Conservation (phyloP, 352 stramenopile genomes). For the Pythium plurisporium region DNA sequence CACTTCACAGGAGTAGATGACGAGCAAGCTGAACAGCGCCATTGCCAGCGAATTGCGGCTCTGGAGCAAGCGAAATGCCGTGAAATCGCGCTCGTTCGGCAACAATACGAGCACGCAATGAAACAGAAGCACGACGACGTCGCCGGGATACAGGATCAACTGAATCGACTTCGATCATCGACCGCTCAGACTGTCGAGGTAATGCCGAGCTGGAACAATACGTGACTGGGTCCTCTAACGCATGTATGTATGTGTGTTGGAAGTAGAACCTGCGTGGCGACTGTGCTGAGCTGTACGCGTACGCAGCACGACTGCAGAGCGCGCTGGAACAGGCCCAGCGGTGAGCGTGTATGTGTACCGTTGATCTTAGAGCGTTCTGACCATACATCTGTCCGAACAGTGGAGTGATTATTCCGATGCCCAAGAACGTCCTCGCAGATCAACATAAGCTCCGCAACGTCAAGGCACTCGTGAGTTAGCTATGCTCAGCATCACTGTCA, state of each 20-base stretch:
- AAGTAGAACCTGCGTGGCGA: constrained; percentile 58
- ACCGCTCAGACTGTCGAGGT: constrained; percentile 49
- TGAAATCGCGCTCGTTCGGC: constrained; percentile 66
- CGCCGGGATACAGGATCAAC: constrained; percentile 24
- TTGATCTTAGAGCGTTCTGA: not conserved
- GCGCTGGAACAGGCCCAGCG: constrained; percentile 22
- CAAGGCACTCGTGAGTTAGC: constrained; percentile 51
- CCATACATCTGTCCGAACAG: not conserved
- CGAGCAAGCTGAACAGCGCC: constrained; percentile 28
- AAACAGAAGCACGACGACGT: constrained; percentile 49
- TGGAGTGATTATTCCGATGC: constrained; percentile 19
- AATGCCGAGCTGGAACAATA: not conserved
- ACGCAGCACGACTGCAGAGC: constrained; percentile 37
- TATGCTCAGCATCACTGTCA: not conserved
- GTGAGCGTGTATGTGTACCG: constrained; percentile 4
- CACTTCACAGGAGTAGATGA: not conserved
- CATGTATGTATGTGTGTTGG: not conserved
- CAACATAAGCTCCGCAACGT: constrained; percentile 58
- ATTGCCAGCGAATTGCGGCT: constrained; percentile 41
- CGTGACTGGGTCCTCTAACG: not conserved
- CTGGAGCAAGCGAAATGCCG: constrained; percentile 63
- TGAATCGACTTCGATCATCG: constrained; percentile 34
- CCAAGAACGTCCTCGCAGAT: constrained; percentile 78
- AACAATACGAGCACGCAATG: constrained; percentile 70
- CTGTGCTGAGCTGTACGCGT: constrained; percentile 66